phyloP scores from a whole-genome alignment of 2,329 filamentous ascomycete genomes.

The Knufia fluminis region DNA sequence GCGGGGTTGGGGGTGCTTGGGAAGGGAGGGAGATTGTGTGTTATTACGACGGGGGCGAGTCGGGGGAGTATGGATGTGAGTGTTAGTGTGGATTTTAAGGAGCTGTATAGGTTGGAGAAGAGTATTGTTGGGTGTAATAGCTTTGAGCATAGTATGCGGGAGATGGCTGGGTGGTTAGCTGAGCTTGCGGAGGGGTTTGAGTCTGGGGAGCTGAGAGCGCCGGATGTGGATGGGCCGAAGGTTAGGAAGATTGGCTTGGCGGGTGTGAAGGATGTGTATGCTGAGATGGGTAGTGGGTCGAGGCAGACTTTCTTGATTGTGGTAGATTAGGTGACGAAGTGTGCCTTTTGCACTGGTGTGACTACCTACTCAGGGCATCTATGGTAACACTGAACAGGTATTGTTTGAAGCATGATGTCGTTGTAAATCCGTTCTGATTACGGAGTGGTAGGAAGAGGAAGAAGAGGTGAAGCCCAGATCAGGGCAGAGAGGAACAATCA shows the following conservation, averaged over 20 bases:
- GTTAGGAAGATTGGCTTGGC: neutral
- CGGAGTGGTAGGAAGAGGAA: too few relatives aligned
- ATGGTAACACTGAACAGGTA: too few relatives aligned
- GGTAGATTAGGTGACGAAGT: neutral
- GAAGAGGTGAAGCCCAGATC: too few relatives aligned
- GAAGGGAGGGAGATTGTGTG: conserved; percentile 22
- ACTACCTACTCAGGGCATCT: too few relatives aligned
- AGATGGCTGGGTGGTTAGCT: neutral
- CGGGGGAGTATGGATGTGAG: neutral
- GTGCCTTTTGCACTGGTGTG: neutral
- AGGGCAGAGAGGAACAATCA: too few relatives aligned
- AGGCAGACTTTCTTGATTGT: neutral
- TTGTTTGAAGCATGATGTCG: too few relatives aligned
- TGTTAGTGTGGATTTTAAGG: neutral
- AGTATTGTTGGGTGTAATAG: conserved; percentile 6
- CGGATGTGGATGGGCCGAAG: neutral
- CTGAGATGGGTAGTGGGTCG: neutral
- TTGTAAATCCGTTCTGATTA: too few relatives aligned
- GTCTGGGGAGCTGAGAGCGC: conserved; percentile 1
- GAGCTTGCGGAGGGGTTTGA: neutral
- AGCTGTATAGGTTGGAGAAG: conserved; percentile 3
- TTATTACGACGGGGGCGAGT: conserved; percentile 18
- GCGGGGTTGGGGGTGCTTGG: conserved; percentile 22
- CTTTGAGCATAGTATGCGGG: conserved; percentile 6
- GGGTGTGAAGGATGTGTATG: conserved; percentile 1